Conservation (phyloP, 768 basidiomycete species). For the Phylloporus rhodoxanthus region DNA sequence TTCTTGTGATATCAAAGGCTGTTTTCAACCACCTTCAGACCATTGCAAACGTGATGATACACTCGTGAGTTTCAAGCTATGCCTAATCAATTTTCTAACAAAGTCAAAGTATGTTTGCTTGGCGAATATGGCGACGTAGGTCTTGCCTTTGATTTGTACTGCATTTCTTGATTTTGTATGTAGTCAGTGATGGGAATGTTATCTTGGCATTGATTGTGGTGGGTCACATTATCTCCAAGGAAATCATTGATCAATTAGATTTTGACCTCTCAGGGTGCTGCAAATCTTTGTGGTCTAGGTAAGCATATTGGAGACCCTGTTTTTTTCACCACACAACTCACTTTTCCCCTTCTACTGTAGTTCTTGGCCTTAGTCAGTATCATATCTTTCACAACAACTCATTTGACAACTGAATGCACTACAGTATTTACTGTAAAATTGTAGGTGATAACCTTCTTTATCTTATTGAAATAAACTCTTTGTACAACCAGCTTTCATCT, state of each 20-base stretch:
- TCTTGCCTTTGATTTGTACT: neutral
- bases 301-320: conserved; percentile 7
- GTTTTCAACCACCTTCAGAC: conserved; percentile 29
- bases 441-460: conserved; percentile 27
- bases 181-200: conserved; percentile 38
- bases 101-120: conserved; percentile 39
- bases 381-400: neutral
- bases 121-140: conserved; percentile 45
- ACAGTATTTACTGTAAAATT: conserved; percentile 47
- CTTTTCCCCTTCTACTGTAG: conserved; percentile 1
- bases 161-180: conserved; percentile 24
- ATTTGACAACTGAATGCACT: neutral
- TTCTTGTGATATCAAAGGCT: neutral
- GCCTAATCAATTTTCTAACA: neutral
- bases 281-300: conserved; percentile 44
- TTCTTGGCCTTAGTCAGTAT: conserved; percentile 9
- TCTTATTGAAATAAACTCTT: neutral
- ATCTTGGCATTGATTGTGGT: conserved; percentile 43
- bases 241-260: neutral
- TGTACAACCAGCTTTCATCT: conserved; percentile 33
- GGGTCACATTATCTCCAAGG: conserved; percentile 14
- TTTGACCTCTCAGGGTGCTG: conserved; percentile 18
- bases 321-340: neutral
- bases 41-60: conserved; percentile 43
- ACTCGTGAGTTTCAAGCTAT: conserved; percentile 23